A percentile compares a stretch with the other conserved stretches of the same genome.
Evolutionary conservation across 2,329 filamentous ascomycete species (phyloP).

Genomic region (Pleurostoma richardsiae): DNA sequence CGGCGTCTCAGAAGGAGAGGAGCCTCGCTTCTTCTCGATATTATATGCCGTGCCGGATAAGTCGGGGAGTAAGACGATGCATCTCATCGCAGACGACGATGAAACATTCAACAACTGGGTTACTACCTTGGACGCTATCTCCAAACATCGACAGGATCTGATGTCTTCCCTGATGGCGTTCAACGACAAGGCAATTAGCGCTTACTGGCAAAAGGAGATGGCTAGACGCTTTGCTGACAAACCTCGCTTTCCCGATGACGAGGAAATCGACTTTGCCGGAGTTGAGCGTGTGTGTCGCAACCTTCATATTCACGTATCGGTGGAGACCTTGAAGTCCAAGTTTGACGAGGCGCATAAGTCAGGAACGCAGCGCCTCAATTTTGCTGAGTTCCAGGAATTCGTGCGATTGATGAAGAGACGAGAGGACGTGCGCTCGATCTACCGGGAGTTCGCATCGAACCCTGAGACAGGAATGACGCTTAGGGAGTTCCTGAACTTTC

Average conservation of each 20-base stretch:
- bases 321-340: constrained; percentile 64
- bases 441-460: constrained; percentile 55
- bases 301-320: constrained; percentile 86
- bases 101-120: constrained; percentile 76
- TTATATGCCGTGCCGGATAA: constrained; percentile 77
- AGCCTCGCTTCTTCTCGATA: constrained; percentile 81
- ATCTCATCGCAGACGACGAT: constrained; percentile 74
- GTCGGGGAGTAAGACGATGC: constrained; percentile 79
- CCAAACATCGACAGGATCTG: constrained; percentile 79
- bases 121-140: constrained; percentile 75
- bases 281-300: constrained; percentile 82
- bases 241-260: constrained; percentile 49
- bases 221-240: constrained; percentile 56
- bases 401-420: constrained; percentile 78
- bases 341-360: constrained; percentile 70
- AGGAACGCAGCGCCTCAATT: constrained; percentile 64
- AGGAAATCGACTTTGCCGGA: constrained; percentile 70
- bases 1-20: constrained; percentile 60
- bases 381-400: constrained; percentile 77
- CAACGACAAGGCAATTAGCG: constrained; percentile 72
- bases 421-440: constrained; percentile 73
- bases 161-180: constrained; percentile 88
- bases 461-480: constrained; percentile 61
- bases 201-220: constrained; percentile 87
- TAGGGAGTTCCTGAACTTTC: constrained; percentile 70